Conservation (phyloP, 805 yeast species). For the Suhomyces pyralidae region DNA sequence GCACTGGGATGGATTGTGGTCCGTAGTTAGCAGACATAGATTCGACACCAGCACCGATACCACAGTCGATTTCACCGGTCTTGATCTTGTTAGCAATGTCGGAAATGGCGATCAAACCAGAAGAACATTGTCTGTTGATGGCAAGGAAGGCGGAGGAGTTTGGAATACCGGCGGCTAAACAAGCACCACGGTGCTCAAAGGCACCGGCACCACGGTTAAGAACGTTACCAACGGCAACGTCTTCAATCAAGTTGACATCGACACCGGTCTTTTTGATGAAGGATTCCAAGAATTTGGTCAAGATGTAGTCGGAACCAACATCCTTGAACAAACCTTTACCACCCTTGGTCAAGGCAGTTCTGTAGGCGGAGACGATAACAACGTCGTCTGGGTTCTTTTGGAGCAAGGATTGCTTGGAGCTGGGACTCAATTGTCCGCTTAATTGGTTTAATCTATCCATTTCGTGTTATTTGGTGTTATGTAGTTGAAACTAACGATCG, state of each 20-base stretch:
- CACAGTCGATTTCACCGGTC: constrained; percentile 85
- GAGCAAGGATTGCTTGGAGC: constrained; percentile 39
- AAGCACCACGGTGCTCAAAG: constrained; percentile 90
- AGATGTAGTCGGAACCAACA: constrained; percentile 73
- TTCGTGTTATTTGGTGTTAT: background rate
- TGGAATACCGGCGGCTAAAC: constrained; percentile 88
- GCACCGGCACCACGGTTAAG: constrained; percentile 93
- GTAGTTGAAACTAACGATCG: background rate
- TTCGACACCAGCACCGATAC: constrained; percentile 91
- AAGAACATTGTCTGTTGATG: constrained; percentile 90
- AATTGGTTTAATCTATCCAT: constrained; percentile 49
- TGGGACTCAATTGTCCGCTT: constrained; percentile 42
- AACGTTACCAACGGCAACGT: constrained; percentile 88
- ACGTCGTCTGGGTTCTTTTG: constrained; percentile 81
- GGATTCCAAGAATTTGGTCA: constrained; percentile 61
- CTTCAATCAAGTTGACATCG: constrained; percentile 61
- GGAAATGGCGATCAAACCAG: constrained; percentile 87
- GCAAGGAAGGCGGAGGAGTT: constrained; percentile 74
- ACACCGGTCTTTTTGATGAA: constrained; percentile 53
- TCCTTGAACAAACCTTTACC: constrained; percentile 86
- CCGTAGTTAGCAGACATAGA: constrained; percentile 90
- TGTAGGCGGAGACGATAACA: constrained; percentile 83
- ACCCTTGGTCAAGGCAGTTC: constrained; percentile 88
- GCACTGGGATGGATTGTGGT: constrained; percentile 64
- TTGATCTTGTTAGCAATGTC: constrained; percentile 86